Evolutionary conservation across 148 eudicot species (phyloP), one percentile per base, ranked within the genome.

Genomic region (Rhododendron henanense): DNA sequence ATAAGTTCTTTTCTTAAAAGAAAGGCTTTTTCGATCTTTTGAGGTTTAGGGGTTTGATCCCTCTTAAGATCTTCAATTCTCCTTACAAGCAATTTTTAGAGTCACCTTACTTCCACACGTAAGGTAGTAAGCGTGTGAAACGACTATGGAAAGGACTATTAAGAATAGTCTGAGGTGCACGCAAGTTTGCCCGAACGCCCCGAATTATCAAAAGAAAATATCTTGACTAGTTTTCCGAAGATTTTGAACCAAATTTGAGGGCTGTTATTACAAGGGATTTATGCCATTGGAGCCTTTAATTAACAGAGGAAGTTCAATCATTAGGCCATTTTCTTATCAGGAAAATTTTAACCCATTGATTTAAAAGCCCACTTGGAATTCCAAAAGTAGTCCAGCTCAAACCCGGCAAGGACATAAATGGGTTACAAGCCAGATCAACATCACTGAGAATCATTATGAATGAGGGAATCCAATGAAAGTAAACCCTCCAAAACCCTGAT

Each of bases 381-480:
- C 76, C 39, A 33, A 28, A 28, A 71, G 19, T 31, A 14, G 76
- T 71, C 76, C 76, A 71, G 67, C 83, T 53, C 39, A 53, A 81
- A 39, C 83, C 61, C 50, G 47, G 81, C 16, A 31, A 73, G 69
- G 83, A 47, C 50, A 85, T 25, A 63, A 85, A 61, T 41, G 3
- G 86, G 69, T 50, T 59, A 41, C 47, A 53, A 75, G 35, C 78
- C 81, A 61, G 78, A 28, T 71, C 76, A 85, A 65, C 77, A 28
- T 85, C 79, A 44, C 50, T 47, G 76, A 21, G 51, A 25, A 41
- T 79, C 87, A 33, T 61, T 33, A 16, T n/a, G 41, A 31, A 28
- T 71, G 41, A 71, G 57, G 67, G 87, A 85, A 85, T 85, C 87
- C 87, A 45, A 85, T 79, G 84, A 69, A 85, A 78, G 67, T 69